Conservation (phyloP, 139 green algal species). For the Chlorella ohadii region DNA sequence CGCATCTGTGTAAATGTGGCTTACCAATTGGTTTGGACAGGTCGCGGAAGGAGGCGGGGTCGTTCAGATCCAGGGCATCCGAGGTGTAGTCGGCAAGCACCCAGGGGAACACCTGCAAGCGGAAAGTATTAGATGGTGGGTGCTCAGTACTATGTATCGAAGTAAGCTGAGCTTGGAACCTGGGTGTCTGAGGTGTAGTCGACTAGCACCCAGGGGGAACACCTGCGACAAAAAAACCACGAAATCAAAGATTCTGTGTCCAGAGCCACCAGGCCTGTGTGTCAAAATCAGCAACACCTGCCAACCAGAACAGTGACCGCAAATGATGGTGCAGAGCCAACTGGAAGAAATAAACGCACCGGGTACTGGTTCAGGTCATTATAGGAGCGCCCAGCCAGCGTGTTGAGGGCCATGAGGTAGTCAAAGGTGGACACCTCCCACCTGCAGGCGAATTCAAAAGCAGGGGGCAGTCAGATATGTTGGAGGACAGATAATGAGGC, state of each 20-base stretch:
- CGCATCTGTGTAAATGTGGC: neutral
- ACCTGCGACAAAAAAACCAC: constrained; percentile 58
- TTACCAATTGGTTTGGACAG: constrained; percentile 87
- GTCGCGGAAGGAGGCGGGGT: constrained; percentile 80
- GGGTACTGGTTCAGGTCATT: constrained; percentile 85
- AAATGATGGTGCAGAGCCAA: no score
- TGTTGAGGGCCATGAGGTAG: constrained; percentile 91
- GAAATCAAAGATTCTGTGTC: no score
- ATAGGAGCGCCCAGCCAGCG: constrained; percentile 86
- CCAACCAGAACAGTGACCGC: no score
- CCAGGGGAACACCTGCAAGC: constrained; percentile 89
- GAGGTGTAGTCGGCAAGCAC: constrained; percentile 90
- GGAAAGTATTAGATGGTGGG: no score
- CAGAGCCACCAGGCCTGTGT: no score
- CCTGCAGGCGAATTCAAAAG: neutral
- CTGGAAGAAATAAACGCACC: constrained; percentile 13
- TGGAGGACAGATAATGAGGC: no score
- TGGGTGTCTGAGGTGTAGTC: constrained; percentile 81
- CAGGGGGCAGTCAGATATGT: neutral
- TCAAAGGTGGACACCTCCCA: constrained; percentile 73
- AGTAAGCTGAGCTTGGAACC: no score
- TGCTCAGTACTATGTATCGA: no score
- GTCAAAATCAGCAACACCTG: no score
- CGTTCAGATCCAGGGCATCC: constrained; percentile 68
- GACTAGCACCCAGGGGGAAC: constrained; percentile 93